phyloP scores from a whole-genome alignment of 1,139 yeast species.

The Sugiyamaella paludigena region DNA sequence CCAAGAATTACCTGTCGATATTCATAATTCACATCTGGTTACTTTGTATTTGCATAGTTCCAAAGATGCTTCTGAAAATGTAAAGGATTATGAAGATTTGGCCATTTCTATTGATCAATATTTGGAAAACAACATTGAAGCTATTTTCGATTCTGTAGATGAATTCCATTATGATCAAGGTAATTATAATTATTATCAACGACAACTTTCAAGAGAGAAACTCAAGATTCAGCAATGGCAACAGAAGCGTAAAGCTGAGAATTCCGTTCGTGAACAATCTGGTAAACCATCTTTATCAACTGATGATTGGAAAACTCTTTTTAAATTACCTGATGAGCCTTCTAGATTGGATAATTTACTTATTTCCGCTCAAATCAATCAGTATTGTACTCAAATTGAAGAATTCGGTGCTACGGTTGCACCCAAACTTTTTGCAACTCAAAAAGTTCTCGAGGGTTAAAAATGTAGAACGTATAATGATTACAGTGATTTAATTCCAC shows the following conservation, averaged over 20 bases:
- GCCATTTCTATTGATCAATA: constrained; percentile 43
- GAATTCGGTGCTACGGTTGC: constrained; percentile 58
- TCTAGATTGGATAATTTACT: constrained; percentile 72
- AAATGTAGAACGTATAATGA: no score
- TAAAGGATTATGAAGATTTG: constrained; percentile 36
- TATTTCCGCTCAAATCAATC: constrained; percentile 66
- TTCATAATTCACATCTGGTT: constrained; percentile 59
- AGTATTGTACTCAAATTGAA: constrained; percentile 65
- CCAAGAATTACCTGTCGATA: constrained; percentile 66
- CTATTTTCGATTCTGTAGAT: constrained; percentile 71
- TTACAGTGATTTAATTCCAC: no score
- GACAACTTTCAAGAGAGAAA: constrained; percentile 70
- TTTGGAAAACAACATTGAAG: constrained; percentile 54
- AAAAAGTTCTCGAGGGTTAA: constrained; percentile 34
- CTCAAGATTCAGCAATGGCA: constrained; percentile 74
- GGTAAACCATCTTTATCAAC: constrained; percentile 54
- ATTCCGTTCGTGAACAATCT: constrained; percentile 52
- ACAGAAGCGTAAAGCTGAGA: constrained; percentile 66
- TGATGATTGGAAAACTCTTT: constrained; percentile 66
- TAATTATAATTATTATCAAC: constrained; percentile 74
- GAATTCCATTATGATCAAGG: constrained; percentile 78
- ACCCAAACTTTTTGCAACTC: constrained; percentile 59
- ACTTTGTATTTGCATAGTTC: constrained; percentile 43
- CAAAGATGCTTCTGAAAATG: constrained; percentile 29
- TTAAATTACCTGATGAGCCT: constrained; percentile 73